Percentiles rank a stretch among this genome's conserved stretches.
phyloP scores from a whole-genome alignment of 306 rosid species.

The Begonia peltatifolia region DNA sequence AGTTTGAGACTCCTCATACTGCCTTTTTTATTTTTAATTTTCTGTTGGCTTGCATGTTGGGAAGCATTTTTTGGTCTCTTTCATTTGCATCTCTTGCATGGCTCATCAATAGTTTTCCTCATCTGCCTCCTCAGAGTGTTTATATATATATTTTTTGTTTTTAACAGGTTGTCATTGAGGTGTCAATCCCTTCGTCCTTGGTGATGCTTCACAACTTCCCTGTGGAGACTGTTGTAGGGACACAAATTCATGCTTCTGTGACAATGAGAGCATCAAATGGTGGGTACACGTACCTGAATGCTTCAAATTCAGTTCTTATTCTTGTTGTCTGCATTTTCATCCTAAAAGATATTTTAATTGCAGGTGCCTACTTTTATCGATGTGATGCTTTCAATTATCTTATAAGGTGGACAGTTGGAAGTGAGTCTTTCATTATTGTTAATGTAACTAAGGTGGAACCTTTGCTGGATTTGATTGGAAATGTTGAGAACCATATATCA shows the following conservation, averaged over 20 bases:
- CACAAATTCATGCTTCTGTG: slow-evolving; percentile 75
- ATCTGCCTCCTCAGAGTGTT: not conserved
- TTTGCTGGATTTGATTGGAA: slow-evolving; percentile 25
- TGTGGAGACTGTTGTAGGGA: slow-evolving; percentile 84
- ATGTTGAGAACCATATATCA: slow-evolving; percentile 24
- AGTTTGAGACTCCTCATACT: no score
- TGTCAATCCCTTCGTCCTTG: slow-evolving; percentile 63
- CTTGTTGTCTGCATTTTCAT: slow-evolving; percentile 14
- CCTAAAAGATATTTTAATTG: slow-evolving; percentile 14
- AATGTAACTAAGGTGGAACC: slow-evolving; percentile 43
- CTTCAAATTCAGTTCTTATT: slow-evolving; percentile 7
- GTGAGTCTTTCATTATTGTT: slow-evolving; percentile 59
- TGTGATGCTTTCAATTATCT: slow-evolving; percentile 68
- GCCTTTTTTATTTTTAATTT: no score
- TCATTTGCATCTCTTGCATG: not conserved
- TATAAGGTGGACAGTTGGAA: slow-evolving; percentile 73
- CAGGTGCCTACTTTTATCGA: slow-evolving; percentile 70
- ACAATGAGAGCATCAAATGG: slow-evolving; percentile 84
- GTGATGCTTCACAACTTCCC: slow-evolving; percentile 65
- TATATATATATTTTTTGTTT: not conserved
- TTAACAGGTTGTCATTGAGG: slow-evolving; percentile 65
- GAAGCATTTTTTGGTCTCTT: no score
- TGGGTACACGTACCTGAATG: slow-evolving; percentile 17
- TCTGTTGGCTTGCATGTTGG: no score
- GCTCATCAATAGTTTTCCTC: not conserved